Conservation (phyloP, 2,329 filamentous ascomycete genomes). For the Penicillium sp. region DNA sequence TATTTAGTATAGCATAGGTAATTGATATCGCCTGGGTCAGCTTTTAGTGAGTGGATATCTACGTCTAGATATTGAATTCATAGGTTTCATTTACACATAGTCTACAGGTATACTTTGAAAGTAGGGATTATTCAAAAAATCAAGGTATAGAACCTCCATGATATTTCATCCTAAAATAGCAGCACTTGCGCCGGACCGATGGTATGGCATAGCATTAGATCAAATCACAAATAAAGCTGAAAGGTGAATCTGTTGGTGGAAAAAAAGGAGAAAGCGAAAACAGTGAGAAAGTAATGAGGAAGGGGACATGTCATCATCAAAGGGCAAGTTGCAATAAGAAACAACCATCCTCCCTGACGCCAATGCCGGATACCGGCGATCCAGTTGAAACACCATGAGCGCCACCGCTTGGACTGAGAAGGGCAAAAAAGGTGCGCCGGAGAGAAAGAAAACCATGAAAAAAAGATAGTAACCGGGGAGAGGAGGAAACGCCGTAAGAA, state of each 20-base stretch:
- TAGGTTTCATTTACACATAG: neutral
- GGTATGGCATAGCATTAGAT: conserved; percentile 5
- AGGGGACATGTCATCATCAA: conserved; percentile 33
- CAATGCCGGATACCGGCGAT: conserved; percentile 23
- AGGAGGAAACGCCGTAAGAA: neutral
- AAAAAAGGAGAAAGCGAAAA: neutral
- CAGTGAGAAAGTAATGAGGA: conserved; percentile 3
- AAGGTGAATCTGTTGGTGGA: neutral
- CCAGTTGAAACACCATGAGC: conserved; percentile 31
- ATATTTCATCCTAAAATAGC: conserved; percentile 2
- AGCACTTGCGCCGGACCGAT: conserved; percentile 3
- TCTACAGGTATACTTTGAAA: neutral
- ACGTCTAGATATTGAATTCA: neutral
- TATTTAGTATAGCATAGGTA: conserved; percentile 32
- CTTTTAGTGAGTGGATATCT: conserved; percentile 3
- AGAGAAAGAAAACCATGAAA: conserved; percentile 5
- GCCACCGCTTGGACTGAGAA: conserved; percentile 27
- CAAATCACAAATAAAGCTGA: neutral
- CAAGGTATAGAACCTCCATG: conserved; percentile 1
- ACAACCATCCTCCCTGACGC: conserved; percentile 13
- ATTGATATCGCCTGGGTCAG: conserved; percentile 20
- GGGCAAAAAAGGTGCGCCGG: conserved; percentile 10
- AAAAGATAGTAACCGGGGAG: conserved; percentile 3
- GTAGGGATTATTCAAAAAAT: neutral
- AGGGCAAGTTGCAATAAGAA: conserved; percentile 12